A percentile compares a stretch with the other conserved stretches of the same genome.
These are phyloP conservation scores for Colletotrichum neosansevieriae DNA, from an alignment of 2,329 filamentous ascomycete genomes.

Conservation along the genomic window DNA sequence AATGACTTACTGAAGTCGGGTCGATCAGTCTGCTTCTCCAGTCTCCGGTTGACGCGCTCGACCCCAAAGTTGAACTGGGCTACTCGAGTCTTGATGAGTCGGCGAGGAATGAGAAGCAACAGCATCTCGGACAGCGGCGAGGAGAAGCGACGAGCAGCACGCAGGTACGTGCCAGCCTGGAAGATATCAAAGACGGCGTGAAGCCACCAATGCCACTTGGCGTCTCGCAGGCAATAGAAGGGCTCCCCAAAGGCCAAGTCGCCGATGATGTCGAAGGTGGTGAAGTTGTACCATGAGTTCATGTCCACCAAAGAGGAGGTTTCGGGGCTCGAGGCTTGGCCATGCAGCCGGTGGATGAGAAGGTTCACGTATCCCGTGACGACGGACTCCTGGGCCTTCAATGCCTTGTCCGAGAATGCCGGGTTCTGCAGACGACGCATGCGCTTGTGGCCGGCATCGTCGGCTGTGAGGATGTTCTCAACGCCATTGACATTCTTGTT, in stretches of 20 bases:
- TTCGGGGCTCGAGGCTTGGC: slow-evolving; percentile 26
- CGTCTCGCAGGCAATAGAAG: slow-evolving; percentile 45
- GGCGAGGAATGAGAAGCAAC: slow-evolving; percentile 28
- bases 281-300: slow-evolving; percentile 46
- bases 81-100: slow-evolving; percentile 33
- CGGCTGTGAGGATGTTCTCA: slow-evolving; percentile 36
- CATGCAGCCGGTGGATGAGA: slow-evolving; percentile 43
- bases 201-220: slow-evolving; percentile 46
- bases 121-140: slow-evolving; percentile 31
- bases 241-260: slow-evolving; percentile 47
- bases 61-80: slow-evolving; percentile 35
- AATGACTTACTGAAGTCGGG: slow-evolving; percentile 27
- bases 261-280: slow-evolving; percentile 49
- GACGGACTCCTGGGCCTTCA: slow-evolving; percentile 48
- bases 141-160: slow-evolving; percentile 31
- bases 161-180: slow-evolving; percentile 34
- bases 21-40: slow-evolving; percentile 28
- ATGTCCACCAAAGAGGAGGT: slow-evolving; percentile 41
- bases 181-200: slow-evolving; percentile 43
- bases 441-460: slow-evolving; percentile 41
- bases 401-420: slow-evolving; percentile 47
- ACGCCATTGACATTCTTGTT: slow-evolving; percentile 39
- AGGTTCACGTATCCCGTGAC: slow-evolving; percentile 46
- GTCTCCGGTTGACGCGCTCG: slow-evolving; percentile 24
- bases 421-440: slow-evolving; percentile 45